A percentile compares a stretch with the other conserved stretches of the same genome.
Conservation (phyloP, 2,329 filamentous ascomycete genomes). For the Clarireedia monteithiana region DNA sequence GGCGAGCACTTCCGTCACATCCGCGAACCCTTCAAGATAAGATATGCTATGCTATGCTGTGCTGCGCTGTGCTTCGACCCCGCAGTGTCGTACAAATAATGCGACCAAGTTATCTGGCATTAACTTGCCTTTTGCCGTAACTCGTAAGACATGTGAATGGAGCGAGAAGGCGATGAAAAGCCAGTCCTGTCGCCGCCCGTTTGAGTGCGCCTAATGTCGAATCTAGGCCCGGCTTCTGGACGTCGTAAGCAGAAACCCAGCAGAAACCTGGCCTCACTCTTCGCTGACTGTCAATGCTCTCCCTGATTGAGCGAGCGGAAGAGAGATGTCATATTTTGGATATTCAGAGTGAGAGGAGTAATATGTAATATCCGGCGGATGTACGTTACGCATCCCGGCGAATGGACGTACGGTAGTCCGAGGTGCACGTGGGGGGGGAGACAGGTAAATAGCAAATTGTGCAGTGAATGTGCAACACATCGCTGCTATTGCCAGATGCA, state of each 20-base stretch:
- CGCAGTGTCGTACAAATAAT: not conserved
- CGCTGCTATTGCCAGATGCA: not conserved
- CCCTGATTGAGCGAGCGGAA: not conserved
- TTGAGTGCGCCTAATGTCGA: not conserved
- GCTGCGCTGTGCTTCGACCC: not conserved
- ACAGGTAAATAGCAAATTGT: too few species aligned
- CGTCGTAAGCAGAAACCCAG: too few species aligned
- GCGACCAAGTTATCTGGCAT: conserved; percentile 3
- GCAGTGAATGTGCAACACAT: not conserved
- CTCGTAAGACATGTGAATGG: not conserved
- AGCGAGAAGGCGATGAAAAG: not conserved
- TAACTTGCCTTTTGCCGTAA: not conserved
- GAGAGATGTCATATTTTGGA: too few species aligned
- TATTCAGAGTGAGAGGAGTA: too few species aligned
- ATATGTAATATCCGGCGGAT: too few species aligned
- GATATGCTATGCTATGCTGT: not conserved
- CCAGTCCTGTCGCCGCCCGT: not conserved
- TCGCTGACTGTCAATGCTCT: too few species aligned
- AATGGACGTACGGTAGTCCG: conserved; percentile 1
- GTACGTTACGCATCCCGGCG: not conserved
- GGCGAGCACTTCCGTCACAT: not conserved
- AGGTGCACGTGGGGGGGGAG: not conserved
- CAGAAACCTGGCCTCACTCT: too few species aligned
- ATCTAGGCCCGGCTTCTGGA: not conserved
- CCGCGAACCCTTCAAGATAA: not conserved